phyloP scores from a whole-genome alignment of 2,329 filamentous ascomycete genomes.

The Fusarium protoensiforme region DNA sequence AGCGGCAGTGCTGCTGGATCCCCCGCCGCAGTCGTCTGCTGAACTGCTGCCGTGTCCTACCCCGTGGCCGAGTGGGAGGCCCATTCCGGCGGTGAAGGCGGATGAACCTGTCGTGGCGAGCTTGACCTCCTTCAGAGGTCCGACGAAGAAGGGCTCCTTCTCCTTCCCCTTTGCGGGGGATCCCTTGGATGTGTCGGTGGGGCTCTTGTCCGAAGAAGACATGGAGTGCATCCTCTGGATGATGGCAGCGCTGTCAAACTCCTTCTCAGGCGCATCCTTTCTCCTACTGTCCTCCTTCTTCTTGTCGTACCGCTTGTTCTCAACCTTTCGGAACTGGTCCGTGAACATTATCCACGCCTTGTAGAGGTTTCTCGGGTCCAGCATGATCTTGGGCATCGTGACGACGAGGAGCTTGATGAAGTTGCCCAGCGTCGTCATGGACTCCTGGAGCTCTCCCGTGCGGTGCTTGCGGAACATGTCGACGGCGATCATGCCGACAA shows the following conservation, averaged over 20 bases:
- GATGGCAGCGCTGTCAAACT: not conserved
- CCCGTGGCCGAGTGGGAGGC: not conserved
- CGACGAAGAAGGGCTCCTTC: not conserved
- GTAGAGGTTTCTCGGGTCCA: not conserved
- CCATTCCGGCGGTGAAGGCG: not conserved
- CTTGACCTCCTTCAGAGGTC: not conserved
- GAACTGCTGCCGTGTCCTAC: not conserved
- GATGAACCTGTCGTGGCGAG: not conserved
- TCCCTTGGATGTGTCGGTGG: not conserved
- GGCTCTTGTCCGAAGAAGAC: not conserved
- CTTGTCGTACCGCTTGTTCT: constrained; percentile 4
- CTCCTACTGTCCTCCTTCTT: not conserved
- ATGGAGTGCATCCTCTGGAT: constrained; percentile 12
- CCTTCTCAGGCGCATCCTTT: not conserved
- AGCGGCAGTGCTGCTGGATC: not conserved
- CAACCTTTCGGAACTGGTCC: constrained; percentile 25
- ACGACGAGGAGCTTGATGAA: not conserved
- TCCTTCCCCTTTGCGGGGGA: not conserved
- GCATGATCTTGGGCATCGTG: constrained; percentile 9
- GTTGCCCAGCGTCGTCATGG: not conserved
- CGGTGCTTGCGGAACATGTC: constrained; percentile 25
- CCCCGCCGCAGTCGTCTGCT: not conserved
- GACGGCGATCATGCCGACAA: constrained; percentile 11
- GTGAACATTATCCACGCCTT: constrained; percentile 10
- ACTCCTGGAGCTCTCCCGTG: constrained; percentile 24